A percentile compares a stretch with the other conserved stretches of the same genome.
Evolutionary conservation across 257 asterid genomes (phyloP).

Genomic region (Solanum etuberosum): DNA sequence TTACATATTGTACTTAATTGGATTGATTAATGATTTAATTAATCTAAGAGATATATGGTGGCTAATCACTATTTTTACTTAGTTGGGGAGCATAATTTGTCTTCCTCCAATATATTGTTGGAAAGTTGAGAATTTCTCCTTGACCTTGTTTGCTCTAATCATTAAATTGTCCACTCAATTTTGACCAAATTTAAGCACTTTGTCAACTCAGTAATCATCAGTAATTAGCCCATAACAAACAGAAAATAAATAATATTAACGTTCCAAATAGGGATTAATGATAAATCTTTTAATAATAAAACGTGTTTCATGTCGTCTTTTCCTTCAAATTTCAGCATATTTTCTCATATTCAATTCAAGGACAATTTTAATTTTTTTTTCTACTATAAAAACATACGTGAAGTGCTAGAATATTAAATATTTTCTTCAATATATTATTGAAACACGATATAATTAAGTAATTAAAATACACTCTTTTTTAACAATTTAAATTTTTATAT

Average conservation of each 20-base stretch:
- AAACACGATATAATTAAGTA: not conserved
- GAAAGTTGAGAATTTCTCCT: not conserved
- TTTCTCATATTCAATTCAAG: not conserved
- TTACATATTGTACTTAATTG: not conserved
- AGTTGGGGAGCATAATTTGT: not conserved
- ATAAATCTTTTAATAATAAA: not conserved
- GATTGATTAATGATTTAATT: not conserved
- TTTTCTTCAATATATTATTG: not conserved
- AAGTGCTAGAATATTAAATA: not conserved
- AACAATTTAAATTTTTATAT: not conserved
- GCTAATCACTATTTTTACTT: not conserved
- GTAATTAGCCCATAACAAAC: not conserved
- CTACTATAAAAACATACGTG: no score
- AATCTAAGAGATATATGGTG: not conserved
- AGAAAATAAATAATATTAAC: not conserved
- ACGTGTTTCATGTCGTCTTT: not conserved
- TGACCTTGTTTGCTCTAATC: not conserved
- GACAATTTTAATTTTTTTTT: not conserved
- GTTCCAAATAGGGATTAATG: not conserved
- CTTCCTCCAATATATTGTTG: not conserved
- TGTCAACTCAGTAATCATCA: not conserved
- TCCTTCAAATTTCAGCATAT: not conserved
- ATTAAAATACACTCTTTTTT: not conserved
- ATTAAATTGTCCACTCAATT: not conserved
- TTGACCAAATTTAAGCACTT: not conserved